A percentile compares a stretch with the other conserved stretches of the same genome.
phyloP scores from a whole-genome alignment of 441 rosid species.

The Croton laevigatus region DNA sequence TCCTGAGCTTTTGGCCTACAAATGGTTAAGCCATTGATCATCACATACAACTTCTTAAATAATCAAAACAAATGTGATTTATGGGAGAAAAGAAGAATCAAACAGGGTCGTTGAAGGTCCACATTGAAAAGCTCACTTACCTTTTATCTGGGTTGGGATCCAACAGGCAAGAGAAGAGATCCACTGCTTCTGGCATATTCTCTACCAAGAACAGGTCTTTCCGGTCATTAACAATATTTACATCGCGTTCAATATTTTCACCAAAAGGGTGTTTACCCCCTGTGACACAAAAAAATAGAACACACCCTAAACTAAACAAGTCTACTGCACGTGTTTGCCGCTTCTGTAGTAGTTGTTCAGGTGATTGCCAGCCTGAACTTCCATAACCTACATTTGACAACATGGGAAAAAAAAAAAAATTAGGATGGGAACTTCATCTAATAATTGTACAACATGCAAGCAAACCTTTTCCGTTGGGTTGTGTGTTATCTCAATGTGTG shows the following conservation, averaged over 20 bases:
- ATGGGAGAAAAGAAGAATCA: background rate
- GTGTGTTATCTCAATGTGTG: no score
- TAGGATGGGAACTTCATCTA: background rate
- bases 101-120: background rate
- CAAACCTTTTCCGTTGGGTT: background rate
- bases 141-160: constrained; percentile 68
- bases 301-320: constrained; percentile 90
- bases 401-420: constrained; percentile 7
- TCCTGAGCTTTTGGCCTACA: constrained; percentile 67
- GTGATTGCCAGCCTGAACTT: constrained; percentile 98
- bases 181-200: constrained; percentile 81
- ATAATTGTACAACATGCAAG: background rate
- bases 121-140: constrained; percentile 27
- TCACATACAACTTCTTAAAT: background rate
- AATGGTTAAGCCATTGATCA: constrained; percentile 4
- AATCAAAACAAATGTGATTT: background rate
- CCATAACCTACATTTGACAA: constrained; percentile 58
- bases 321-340: constrained; percentile 85
- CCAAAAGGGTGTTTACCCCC: constrained; percentile 89
- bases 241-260: constrained; percentile 69
- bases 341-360: constrained; percentile 78
- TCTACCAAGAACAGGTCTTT: constrained; percentile 89
- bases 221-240: constrained; percentile 69
- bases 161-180: constrained; percentile 64
- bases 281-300: constrained; percentile 76